Percentiles rank a stretch among this genome's conserved stretches.
These are phyloP conservation scores for Phycomyces nitens DNA, from an alignment of 192 early-diverging fungal species.

Conservation along the genomic window DNA sequence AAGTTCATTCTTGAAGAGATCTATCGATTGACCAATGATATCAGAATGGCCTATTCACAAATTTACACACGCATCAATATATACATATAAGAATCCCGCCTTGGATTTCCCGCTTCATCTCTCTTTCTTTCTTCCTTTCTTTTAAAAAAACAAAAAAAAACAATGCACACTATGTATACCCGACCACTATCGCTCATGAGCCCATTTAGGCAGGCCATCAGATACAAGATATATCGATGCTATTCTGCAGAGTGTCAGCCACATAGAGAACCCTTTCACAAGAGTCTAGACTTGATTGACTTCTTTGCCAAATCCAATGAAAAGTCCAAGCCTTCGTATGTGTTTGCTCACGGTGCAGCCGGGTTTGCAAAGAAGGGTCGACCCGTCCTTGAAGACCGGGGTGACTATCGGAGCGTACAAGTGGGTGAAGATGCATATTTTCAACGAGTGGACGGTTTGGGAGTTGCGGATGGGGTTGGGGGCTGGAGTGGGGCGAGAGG, in stretches of 20 bases:
- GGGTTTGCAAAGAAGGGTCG: slow-evolving; percentile 33
- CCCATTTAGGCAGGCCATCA: no score
- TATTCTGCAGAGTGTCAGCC: background rate
- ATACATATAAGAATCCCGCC: no score
- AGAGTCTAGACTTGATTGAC: slow-evolving; percentile 4
- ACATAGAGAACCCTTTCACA: background rate
- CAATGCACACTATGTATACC: no score
- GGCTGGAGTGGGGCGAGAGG: slow-evolving; percentile 65
- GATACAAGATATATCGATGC: background rate
- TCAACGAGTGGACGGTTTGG: slow-evolving; percentile 76
- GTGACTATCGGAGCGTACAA: slow-evolving; percentile 58
- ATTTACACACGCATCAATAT: no score
- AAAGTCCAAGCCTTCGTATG: slow-evolving; percentile 12
- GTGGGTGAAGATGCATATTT: slow-evolving; percentile 97
- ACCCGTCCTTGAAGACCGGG: slow-evolving; percentile 28
- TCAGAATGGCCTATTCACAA: no score
- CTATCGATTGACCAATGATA: no score
- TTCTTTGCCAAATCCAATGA: slow-evolving; percentile 8
- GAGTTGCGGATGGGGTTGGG: slow-evolving; percentile 95
- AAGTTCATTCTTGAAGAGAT: no score
- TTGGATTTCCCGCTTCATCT: no score
- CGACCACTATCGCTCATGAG: no score
- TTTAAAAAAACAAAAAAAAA: no score
- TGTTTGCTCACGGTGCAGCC: slow-evolving; percentile 22
- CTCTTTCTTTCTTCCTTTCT: no score